Evolutionary conservation across 2,329 filamentous ascomycete species (phyloP).

Genomic region (Sporothrix schenckii): DNA sequence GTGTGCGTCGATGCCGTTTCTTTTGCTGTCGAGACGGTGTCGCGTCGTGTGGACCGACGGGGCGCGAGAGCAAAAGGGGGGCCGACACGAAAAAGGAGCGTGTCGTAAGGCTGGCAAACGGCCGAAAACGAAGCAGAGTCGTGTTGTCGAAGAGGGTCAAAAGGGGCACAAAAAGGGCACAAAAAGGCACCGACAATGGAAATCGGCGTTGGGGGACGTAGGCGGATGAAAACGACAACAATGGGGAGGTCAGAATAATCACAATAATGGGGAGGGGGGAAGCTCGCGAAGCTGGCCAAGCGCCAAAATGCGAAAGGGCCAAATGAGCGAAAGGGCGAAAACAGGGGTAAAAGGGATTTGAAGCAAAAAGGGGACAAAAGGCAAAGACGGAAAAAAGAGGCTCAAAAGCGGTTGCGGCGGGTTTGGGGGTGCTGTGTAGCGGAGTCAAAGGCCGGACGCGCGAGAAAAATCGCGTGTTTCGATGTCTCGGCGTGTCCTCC

Average conservation of each 20-base stretch:
- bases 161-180: not conserved
- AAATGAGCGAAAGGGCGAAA: constrained; percentile 7
- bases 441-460: constrained; percentile 49
- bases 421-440: constrained; percentile 44
- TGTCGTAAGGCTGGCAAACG: not conserved
- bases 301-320: constrained; percentile 2
- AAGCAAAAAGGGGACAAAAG: constrained; percentile 26
- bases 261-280: constrained; percentile 22
- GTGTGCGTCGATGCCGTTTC: not conserved
- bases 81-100: constrained; percentile 5
- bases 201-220: constrained; percentile 9
- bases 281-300: constrained; percentile 16
- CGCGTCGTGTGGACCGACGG: constrained; percentile 6
- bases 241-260: constrained; percentile 22
- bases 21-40: not conserved
- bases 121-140: not conserved
- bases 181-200: constrained; percentile 11
- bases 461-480: constrained; percentile 58
- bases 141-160: not conserved
- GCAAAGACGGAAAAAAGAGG: constrained; percentile 8
- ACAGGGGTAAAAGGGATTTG: constrained; percentile 1
- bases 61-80: constrained; percentile 7
- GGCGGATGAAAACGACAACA: constrained; percentile 24
- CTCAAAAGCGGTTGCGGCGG: constrained; percentile 37
- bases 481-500: constrained; percentile 54